A percentile compares a stretch with the other conserved stretches of the same genome.
Evolutionary conservation across 1,284 basidiomycete genomes (phyloP).

Genomic region (Apiotrichum montevideense): DNA sequence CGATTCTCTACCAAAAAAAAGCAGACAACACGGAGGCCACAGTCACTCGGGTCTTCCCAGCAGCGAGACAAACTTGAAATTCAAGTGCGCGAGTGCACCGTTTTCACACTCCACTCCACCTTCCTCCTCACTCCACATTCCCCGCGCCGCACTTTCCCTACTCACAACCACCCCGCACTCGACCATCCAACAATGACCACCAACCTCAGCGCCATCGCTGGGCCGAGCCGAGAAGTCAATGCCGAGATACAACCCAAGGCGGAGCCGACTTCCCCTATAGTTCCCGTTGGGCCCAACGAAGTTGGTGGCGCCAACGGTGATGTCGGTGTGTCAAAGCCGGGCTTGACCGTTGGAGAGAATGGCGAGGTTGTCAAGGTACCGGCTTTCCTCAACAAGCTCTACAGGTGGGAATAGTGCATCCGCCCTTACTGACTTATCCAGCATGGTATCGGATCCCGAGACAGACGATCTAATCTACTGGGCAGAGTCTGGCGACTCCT

Average conservation of each 20-base stretch:
- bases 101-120: too few relatives aligned
- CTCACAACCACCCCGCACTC: background rate
- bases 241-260: slow-evolving; percentile 8
- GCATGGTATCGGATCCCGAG: slow-evolving; percentile 83
- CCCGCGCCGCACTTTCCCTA: background rate
- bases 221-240: slow-evolving; percentile 28
- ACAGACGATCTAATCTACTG: slow-evolving; percentile 82
- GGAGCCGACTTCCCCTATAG: slow-evolving; percentile 16
- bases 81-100: too few relatives aligned
- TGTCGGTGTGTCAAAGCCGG: slow-evolving; percentile 29
- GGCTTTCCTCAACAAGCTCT: slow-evolving; percentile 87
- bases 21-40: too few relatives aligned
- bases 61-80: too few relatives aligned
- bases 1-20: too few relatives aligned
- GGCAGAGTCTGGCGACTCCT: slow-evolving; percentile 82
- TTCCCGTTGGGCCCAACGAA: slow-evolving; percentile 5
- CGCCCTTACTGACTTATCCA: slow-evolving; percentile 35
- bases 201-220: slow-evolving; percentile 37
- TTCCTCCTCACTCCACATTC: background rate
- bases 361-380: slow-evolving; percentile 54
- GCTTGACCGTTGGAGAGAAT: slow-evolving; percentile 41
- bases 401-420: slow-evolving; percentile 58
- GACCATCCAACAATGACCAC: slow-evolving; percentile 28
- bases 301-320: background rate
- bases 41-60: too few relatives aligned